Evolutionary conservation across 106 monocot species (phyloP), one percentile per base, ranked within the genome.

Genomic region (Allium fistulosum): DNA sequence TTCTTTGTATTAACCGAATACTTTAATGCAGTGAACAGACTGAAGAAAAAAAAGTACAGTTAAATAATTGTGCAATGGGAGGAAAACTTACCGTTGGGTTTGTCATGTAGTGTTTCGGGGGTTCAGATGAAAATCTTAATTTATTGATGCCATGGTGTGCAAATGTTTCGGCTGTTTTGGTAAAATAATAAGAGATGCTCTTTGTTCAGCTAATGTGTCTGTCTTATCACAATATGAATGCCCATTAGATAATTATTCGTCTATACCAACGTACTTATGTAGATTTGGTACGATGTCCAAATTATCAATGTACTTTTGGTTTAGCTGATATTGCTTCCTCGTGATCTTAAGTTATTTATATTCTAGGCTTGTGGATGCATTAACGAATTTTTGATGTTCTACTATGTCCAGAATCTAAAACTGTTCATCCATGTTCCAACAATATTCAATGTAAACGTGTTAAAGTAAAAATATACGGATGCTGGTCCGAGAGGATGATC

Each of bases 1-100:
- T 37, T 37, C 37, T 37, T 37, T 37, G 37, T 37, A 5, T 4
- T 37, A 37, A 37, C 37, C 5, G 37, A 37, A 37, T 37, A 37
- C 37, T 37, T 37, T 37, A 37, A 37, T 37, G 37, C 37, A 37
- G 1, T 37, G 37, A 37, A 37, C 37, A 37, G 37, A 5, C 37
- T 37, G 37, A 37, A 37, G 1, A 37, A 37, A 37, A 37, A 37
- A 37, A 37, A 37, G 8, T 6, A 55, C 11, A 16, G 7, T 57
- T 69, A 9, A 8, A 9, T 57, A 3, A 45, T 3, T 15, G 7
- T 16, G 49, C 28, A 75, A 17, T 69, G 12, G 46, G 53, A 55
- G 1, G 46, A 46, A 49, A 65, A 64, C 46, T 65, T 65, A 55
- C 53, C 53, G 53, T 55, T 55, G 53, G 65, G 26, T 49, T 10